Conservation (phyloP, 129 eudicot species). For the Flaveria brownii region DNA sequence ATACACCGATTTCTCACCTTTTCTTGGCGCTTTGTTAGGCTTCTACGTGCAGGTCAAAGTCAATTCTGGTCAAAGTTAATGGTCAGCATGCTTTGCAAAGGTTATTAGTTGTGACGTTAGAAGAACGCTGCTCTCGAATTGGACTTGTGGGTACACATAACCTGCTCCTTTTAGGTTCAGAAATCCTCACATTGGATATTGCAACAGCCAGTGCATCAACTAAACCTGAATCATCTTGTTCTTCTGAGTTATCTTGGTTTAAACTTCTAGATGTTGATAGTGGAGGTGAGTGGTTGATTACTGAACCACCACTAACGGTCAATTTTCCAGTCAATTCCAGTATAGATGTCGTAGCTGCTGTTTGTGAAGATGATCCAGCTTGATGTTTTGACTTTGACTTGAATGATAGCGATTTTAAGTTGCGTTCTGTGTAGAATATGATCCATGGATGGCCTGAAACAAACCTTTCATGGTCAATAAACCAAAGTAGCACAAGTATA, state of each 20-base stretch:
- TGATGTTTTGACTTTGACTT: slow-evolving; percentile 57
- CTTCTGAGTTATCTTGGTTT: slow-evolving; percentile 36
- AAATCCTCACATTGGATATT: slow-evolving; percentile 74
- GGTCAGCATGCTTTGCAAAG: slow-evolving; percentile 85
- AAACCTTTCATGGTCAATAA: background rate
- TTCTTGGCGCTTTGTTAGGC: slow-evolving; percentile 22
- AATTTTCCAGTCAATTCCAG: slow-evolving; percentile 45
- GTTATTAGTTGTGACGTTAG: slow-evolving; percentile 65
- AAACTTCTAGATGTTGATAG: slow-evolving; percentile 32
- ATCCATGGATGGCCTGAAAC: slow-evolving; percentile 92
- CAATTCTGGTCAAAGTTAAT: slow-evolving; percentile 31
- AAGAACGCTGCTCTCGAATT: slow-evolving; percentile 70
- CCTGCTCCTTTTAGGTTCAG: slow-evolving; percentile 86
- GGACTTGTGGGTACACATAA: slow-evolving; percentile 69
- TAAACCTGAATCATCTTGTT: slow-evolving; percentile 60
- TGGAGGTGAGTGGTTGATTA: slow-evolving; percentile 32
- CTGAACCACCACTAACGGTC: slow-evolving; percentile 22
- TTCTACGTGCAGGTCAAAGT: slow-evolving; percentile 22
- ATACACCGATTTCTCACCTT: slow-evolving; percentile 29
- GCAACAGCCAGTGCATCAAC: slow-evolving; percentile 85
- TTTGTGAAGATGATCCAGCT: slow-evolving; percentile 37
- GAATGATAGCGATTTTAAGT: slow-evolving; percentile 46
- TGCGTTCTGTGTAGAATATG: slow-evolving; percentile 76
- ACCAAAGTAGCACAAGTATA: background rate
- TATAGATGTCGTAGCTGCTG: slow-evolving; percentile 32